Conservation (phyloP, 2,329 filamentous ascomycete species). For the Cladosporium velox region DNA sequence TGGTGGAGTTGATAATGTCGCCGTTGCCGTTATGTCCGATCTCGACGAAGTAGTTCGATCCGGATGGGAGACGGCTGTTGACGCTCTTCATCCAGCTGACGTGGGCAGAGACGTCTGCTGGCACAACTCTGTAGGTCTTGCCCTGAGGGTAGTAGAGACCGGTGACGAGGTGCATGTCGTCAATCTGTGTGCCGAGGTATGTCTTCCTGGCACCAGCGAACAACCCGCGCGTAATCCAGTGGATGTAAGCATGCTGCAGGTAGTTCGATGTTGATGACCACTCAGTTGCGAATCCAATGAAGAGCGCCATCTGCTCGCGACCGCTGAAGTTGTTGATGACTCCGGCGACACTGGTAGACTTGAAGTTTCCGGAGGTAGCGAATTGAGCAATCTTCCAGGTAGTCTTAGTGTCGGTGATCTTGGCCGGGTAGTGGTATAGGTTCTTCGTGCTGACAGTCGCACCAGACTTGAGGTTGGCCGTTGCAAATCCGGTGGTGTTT, state of each 20-base stretch:
- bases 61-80: slow-evolving; percentile 52
- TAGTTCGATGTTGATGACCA: slow-evolving; percentile 59
- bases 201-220: slow-evolving; percentile 59
- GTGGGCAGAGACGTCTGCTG: slow-evolving; percentile 52
- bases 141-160: slow-evolving; percentile 47
- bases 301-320: slow-evolving; percentile 64
- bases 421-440: slow-evolving; percentile 62
- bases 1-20: slow-evolving; percentile 41
- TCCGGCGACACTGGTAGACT: slow-evolving; percentile 51
- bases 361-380: slow-evolving; percentile 46
- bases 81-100: slow-evolving; percentile 46
- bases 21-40: slow-evolving; percentile 60
- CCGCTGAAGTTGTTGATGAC: slow-evolving; percentile 60
- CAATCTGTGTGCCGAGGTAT: slow-evolving; percentile 60
- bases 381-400: slow-evolving; percentile 60
- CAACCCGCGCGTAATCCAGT: slow-evolving; percentile 62
- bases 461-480: slow-evolving; percentile 55
- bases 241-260: slow-evolving; percentile 64
- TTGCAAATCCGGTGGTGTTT: slow-evolving; percentile 56
- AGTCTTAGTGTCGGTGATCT: slow-evolving; percentile 54
- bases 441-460: slow-evolving; percentile 52
- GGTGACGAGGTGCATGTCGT: slow-evolving; percentile 62
- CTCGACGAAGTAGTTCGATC: slow-evolving; percentile 56
- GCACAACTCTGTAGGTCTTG: slow-evolving; percentile 52
- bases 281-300: slow-evolving; percentile 55